Evolutionary conservation across 768 basidiomycete species (phyloP), one percentile per base, ranked within the genome.

Genomic region (Kondoa malvinella): DNA sequence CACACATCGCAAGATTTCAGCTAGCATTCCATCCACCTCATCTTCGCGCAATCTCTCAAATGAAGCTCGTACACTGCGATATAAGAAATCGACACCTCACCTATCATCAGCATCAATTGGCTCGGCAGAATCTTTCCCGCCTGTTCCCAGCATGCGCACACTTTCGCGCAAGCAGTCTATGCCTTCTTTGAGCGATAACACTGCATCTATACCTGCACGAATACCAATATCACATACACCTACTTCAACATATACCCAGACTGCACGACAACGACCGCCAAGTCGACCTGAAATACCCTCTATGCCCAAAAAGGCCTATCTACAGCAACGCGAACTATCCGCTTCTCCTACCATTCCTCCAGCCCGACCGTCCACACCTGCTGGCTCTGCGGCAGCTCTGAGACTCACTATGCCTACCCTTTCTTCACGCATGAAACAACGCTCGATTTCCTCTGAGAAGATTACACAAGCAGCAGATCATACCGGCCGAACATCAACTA

Each of bases 401-500:
- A 33, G 70, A 8, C 64, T 70, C 29, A 70, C 67, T 21, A 66
- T 70, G 70, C 67, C 70, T 25, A 70, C 67, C 2, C 61, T 63
- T 32, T 63, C 61, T 17, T 63, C 61, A 17, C 16, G 15, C 8
- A 17, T 33, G n/a, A 63, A 63, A 32, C 61, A 63, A 32, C 3
- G 30, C 16, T 60, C 58, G 25, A 27, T 32, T 8, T 31, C 15
- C 27, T 63, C 61, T 8, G n/a, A n/a, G n/a, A n/a, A n/a, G n/a
- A n/a, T n/a, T n/a, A 32, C 33, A 14, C 3, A 27, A 17, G 61
- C 61, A 15, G 61, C 61, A 17, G 61, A 63, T 32, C 61, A 27
- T 33, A 63, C 61, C 33, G 61, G 61, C 29, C 16, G 61, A 32
- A 63, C 61, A 3, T 63, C 61, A 3, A 16, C 61, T 8, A 33